phyloP scores from a whole-genome alignment of 1,284 basidiomycete species.

The Butyriboletus appendiculatus region DNA sequence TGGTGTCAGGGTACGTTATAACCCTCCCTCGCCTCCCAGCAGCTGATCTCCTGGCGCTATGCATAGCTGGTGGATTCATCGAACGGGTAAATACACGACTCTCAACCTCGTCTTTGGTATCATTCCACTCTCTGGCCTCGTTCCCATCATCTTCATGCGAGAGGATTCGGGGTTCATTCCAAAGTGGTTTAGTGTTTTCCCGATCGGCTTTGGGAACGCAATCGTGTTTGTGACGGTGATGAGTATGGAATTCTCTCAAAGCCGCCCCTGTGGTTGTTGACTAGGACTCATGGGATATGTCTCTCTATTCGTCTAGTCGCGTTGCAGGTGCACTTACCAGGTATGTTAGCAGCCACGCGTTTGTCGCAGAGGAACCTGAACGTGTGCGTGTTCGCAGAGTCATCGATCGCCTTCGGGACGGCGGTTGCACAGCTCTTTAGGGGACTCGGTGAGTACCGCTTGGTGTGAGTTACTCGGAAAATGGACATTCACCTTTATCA shows the following conservation, averaged over 20 bases:
- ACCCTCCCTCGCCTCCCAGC: background rate
- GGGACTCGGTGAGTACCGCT: slow-evolving; percentile 8
- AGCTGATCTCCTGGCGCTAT: background rate
- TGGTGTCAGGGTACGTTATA: slow-evolving; percentile 5
- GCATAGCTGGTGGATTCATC: slow-evolving; percentile 18
- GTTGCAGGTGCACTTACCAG: slow-evolving; percentile 15
- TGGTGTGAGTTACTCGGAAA: background rate
- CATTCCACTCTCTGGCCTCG: slow-evolving; percentile 11
- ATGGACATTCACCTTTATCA: background rate
- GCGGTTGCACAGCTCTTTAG: slow-evolving; percentile 13
- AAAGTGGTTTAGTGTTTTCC: slow-evolving; percentile 14
- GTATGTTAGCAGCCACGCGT: background rate
- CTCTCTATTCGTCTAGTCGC: slow-evolving; percentile 9
- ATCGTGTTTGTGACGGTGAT: slow-evolving; percentile 15
- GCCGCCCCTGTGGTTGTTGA: background rate
- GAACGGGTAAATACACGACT: slow-evolving; percentile 16
- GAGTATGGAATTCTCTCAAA: slow-evolving; percentile 6
- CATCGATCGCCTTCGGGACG: slow-evolving; percentile 6
- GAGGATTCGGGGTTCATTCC: slow-evolving; percentile 4
- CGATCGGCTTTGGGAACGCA: slow-evolving; percentile 14
- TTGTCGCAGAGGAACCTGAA: background rate
- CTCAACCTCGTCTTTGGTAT: slow-evolving; percentile 16
- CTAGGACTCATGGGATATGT: background rate
- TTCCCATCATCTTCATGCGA: slow-evolving; percentile 9
- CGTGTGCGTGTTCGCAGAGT: background rate